phyloP scores from a whole-genome alignment of 768 basidiomycete genomes.

The Stropharia rugosoannulata region DNA sequence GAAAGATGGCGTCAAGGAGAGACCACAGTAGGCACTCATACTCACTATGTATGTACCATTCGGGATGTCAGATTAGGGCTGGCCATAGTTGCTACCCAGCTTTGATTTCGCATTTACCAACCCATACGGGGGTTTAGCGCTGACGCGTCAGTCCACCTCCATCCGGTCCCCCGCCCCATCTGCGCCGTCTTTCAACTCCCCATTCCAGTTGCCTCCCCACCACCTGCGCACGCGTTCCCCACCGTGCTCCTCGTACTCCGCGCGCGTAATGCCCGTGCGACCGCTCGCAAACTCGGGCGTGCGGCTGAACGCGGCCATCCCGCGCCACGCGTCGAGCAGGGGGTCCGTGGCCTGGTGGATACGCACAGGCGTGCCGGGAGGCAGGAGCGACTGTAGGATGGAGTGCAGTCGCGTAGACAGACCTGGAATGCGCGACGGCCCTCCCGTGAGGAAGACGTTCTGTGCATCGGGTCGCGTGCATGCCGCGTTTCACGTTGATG shows the following conservation, averaged over 20 bases:
- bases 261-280: slow-evolving; percentile 55
- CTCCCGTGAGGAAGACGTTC: slow-evolving; percentile 91
- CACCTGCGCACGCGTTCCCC: slow-evolving; percentile 84
- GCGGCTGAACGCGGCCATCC: slow-evolving; percentile 79
- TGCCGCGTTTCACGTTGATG: no score
- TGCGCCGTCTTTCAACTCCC: slow-evolving; percentile 11
- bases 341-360: slow-evolving; percentile 68
- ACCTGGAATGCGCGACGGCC: slow-evolving; percentile 72
- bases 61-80: no score
- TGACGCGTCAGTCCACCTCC: slow-evolving; percentile 12
- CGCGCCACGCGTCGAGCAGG: slow-evolving; percentile 81
- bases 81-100: background rate
- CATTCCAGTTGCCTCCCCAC: slow-evolving; percentile 93
- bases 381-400: slow-evolving; percentile 80
- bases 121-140: background rate
- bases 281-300: slow-evolving; percentile 53
- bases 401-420: slow-evolving; percentile 66
- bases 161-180: slow-evolving; percentile 11
- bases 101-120: background rate
- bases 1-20: background rate
- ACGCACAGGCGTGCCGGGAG: slow-evolving; percentile 73
- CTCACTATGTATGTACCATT: no score
- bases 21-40: background rate
- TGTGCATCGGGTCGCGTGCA: slow-evolving; percentile 24
- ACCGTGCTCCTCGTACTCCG: slow-evolving; percentile 90